Conservation (phyloP, 2,329 filamentous ascomycete genomes). For the Fusarium brevicatenulatum region DNA sequence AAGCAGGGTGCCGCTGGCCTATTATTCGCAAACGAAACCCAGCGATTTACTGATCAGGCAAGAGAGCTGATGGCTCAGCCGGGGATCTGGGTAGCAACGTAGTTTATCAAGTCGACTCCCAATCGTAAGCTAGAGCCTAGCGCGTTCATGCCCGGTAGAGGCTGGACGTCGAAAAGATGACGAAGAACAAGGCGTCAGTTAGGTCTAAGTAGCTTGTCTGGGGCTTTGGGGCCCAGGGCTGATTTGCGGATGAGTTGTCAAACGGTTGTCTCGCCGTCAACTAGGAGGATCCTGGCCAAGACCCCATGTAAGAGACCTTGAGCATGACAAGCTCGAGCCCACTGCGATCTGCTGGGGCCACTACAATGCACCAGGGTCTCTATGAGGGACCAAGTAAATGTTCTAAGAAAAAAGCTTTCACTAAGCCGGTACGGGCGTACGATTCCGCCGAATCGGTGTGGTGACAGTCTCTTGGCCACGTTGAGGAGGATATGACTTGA, state of each 20-base stretch:
- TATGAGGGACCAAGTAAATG: conserved; percentile 42
- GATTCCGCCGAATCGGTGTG: conserved; percentile 41
- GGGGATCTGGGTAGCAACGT: conserved; percentile 43
- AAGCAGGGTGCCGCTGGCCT: conserved; percentile 44
- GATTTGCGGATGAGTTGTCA: conserved; percentile 50
- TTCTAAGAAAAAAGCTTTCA: conserved; percentile 28
- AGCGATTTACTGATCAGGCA: conserved; percentile 43
- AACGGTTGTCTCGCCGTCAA: conserved; percentile 50
- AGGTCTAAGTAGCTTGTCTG: conserved; percentile 43
- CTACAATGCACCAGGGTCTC: conserved; percentile 55
- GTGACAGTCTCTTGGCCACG: conserved; percentile 39
- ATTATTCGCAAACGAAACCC: conserved; percentile 44
- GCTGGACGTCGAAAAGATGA: conserved; percentile 43
- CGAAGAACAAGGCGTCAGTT: conserved; percentile 45
- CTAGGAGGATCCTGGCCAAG: conserved; percentile 54
- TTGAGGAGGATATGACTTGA: conserved; percentile 37
- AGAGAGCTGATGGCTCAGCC: conserved; percentile 46
- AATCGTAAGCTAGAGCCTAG: conserved; percentile 45
- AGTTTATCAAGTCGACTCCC: conserved; percentile 46
- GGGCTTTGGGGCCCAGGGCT: conserved; percentile 46
- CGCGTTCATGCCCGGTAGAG: conserved; percentile 45
- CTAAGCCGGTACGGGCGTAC: conserved; percentile 39
- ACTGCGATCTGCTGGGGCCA: conserved; percentile 51
- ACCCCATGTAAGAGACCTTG: conserved; percentile 50
- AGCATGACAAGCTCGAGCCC: conserved; percentile 55